Evolutionary conservation across 495 filamentous ascomycete genomes (phyloP), one percentile per base, ranked within the genome.

Genomic region (Pseudoneurospora amorphoporcata): DNA sequence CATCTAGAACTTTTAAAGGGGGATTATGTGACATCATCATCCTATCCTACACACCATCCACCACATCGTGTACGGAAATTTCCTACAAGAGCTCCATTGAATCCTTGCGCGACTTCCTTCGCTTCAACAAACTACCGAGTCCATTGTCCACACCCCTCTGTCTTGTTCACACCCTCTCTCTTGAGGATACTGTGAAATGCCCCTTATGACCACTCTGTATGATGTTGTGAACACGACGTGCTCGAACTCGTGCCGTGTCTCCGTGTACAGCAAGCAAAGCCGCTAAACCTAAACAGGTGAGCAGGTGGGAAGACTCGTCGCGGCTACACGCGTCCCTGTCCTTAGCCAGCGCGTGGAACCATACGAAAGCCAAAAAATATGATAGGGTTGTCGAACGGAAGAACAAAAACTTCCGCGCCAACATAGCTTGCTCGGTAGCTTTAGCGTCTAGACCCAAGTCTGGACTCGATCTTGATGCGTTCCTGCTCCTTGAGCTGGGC

Each of bases 381-480:
- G 29, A 35, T 35, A 12, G 29, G 53, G 29, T 19, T 12, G 53
- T 65, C 29, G 29, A 23, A 16, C 14, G 14, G 29, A 35, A 14
- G 14, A 37, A 65, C 12, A 16, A 65, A 65, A 35, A 16, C 53
- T 16, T 65, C 29, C 53, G 23, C 53, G 23, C 53, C 23, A 16
- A 45, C 12, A 61, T 10, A 61, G 39, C 40, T 45, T 53, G 40
- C 72, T 16, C n/a, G n/a, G 72, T n/a, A 35, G 53, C 53, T 65
- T 61, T 65, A 79, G 37, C 73, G 39, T 40, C 79, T 78, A 14
- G 71, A 75, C 3, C 77, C 83, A 77, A 97, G 81, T 75, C 92
- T 87, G 72, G 79, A 76, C 86, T 98, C 94, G 73, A 90, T 88
- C 88, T 89, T 94, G 77, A 78, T 81, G 81, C 84, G 90, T 88